These are phyloP conservation scores for Colletotrichum sp. DNA, from an alignment of 2,329 filamentous ascomycete species.

Conservation along the genomic window DNA sequence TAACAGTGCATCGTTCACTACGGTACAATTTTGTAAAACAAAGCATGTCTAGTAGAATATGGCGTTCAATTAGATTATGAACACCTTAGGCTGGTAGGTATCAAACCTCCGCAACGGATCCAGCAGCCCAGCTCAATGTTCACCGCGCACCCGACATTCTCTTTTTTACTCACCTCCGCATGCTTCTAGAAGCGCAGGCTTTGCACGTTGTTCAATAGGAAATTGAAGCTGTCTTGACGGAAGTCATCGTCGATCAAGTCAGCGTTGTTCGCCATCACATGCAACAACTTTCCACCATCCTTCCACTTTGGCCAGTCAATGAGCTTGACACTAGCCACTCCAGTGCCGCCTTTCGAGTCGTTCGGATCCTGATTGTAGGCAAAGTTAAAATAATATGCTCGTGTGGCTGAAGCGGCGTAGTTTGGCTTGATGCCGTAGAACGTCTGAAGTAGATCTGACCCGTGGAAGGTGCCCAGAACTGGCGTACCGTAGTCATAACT, in stretches of 20 bases:
- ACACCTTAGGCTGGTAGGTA: not conserved
- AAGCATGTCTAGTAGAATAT: not conserved
- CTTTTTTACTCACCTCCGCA: not conserved
- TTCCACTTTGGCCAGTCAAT: constrained; percentile 45
- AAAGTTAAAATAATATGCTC: constrained; percentile 64
- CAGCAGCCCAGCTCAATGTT: not conserved
- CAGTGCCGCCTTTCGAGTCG: constrained; percentile 33
- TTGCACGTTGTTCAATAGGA: constrained; percentile 7
- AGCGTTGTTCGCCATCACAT: constrained; percentile 16
- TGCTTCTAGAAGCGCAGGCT: not conserved
- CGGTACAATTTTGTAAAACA: too few relatives aligned
- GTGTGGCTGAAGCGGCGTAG: constrained; percentile 50
- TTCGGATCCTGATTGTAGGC: constrained; percentile 64
- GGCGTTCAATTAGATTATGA: not conserved
- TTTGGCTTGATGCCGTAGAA: constrained; percentile 57
- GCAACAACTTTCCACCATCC: constrained; percentile 34
- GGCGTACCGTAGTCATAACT: constrained; percentile 65
- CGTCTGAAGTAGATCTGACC: constrained; percentile 58
- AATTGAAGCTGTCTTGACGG: constrained; percentile 22
- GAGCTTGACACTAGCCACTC: not conserved
- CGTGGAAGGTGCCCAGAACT: constrained; percentile 69
- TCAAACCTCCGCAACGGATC: not conserved
- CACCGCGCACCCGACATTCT: not conserved
- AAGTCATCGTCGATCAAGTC: constrained; percentile 23
- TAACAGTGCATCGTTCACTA: rapidly evolving